Evolutionary conservation across 805 yeast species (phyloP).

Genomic region (Yamadazyma scolyti): DNA sequence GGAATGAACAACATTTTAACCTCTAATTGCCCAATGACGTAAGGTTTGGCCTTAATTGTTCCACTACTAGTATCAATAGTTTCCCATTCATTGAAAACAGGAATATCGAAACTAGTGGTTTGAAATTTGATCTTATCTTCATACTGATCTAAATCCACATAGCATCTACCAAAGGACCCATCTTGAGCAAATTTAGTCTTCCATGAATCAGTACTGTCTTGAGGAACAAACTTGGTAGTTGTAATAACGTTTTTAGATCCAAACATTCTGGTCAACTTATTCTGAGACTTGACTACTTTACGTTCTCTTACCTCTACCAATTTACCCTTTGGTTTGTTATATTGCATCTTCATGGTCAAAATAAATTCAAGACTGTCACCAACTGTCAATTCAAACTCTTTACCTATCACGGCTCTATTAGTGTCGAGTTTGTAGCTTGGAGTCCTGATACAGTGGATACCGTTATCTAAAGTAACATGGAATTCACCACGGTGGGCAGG

Average conservation of each 20-base stretch:
- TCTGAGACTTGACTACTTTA: constrained; percentile 42
- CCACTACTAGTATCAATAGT: constrained; percentile 20
- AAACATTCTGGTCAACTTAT: constrained; percentile 44
- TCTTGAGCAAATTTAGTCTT: constrained; percentile 66
- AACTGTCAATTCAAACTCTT: constrained; percentile 77
- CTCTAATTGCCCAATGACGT: constrained; percentile 62
- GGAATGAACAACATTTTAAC: constrained; percentile 69
- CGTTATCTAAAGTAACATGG: constrained; percentile 67
- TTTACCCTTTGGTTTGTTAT: constrained; percentile 46
- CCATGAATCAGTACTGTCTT: constrained; percentile 57
- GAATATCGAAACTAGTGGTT: constrained; percentile 48
- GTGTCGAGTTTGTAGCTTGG: constrained; percentile 41
- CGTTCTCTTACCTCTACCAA: constrained; percentile 60
- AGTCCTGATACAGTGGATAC: constrained; percentile 73
- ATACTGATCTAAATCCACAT: constrained; percentile 58
- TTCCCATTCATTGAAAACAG: constrained; percentile 84
- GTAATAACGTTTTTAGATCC: constrained; percentile 47
- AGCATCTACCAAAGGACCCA: constrained; percentile 85
- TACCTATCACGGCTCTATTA: constrained; percentile 43
- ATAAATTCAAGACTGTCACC: constrained; percentile 59
- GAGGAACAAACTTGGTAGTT: constrained; percentile 50
- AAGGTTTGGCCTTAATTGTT: constrained; percentile 42
- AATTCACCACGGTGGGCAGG: constrained; percentile 44
- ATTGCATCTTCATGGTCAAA: constrained; percentile 68
- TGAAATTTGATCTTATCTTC: constrained; percentile 54